These are phyloP conservation scores for Stachybotrys elegans DNA, from an alignment of 2,329 filamentous ascomycete genomes.

Conservation along the genomic window DNA sequence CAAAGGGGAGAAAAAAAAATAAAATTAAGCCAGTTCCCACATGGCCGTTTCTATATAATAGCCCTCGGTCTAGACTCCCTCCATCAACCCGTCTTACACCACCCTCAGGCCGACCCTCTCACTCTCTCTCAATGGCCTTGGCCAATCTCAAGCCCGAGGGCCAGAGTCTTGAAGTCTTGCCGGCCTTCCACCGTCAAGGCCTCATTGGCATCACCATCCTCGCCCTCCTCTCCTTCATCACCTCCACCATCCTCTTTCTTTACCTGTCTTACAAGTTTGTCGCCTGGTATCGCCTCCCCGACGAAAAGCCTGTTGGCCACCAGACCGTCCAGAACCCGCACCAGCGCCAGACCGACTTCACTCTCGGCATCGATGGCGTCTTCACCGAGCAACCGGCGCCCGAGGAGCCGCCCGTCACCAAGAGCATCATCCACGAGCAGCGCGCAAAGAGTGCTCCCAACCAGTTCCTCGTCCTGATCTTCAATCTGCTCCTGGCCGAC, in stretches of 20 bases:
- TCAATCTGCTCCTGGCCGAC: conserved; percentile 65
- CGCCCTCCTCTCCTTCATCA: conserved; percentile 24
- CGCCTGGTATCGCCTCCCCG: conserved; percentile 20
- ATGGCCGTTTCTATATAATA: too few species aligned
- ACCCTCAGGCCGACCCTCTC: neutral
- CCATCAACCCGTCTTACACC: neutral
- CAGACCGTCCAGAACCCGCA: conserved; percentile 8
- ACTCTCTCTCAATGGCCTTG: conserved; percentile 16
- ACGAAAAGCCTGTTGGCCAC: conserved; percentile 5
- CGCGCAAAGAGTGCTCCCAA: conserved; percentile 41
- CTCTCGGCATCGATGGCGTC: conserved; percentile 29
- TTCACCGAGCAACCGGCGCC: conserved; percentile 13
- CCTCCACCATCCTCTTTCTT: conserved; percentile 20
- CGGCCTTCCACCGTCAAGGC: conserved; percentile 15
- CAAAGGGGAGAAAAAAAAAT: neutral
- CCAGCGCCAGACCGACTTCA: conserved; percentile 25
- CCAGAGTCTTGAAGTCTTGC: conserved; percentile 19
- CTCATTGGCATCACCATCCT: conserved; percentile 24
- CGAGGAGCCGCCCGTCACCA: neutral
- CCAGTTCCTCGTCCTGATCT: conserved; percentile 64
- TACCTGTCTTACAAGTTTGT: conserved; percentile 26
- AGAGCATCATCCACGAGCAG: conserved; percentile 8
- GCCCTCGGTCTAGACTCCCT: too few species aligned
- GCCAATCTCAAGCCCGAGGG: conserved; percentile 14
- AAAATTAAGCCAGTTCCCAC: neutral